phyloP scores from a whole-genome alignment of 495 filamentous ascomycete genomes.

The Gamarada debralockiae region DNA sequence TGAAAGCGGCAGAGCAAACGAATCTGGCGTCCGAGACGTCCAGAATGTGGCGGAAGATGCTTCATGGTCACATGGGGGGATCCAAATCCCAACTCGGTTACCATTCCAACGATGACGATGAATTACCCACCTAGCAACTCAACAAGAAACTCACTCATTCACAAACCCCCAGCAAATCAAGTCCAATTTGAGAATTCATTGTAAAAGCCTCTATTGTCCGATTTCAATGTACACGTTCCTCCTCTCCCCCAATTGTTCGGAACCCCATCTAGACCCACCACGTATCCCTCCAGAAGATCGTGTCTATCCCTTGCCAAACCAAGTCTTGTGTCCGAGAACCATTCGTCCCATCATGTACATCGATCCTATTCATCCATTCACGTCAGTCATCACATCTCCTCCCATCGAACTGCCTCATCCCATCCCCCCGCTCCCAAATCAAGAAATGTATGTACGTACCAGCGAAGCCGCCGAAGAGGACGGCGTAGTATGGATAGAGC shows the following conservation, averaged over 20 bases:
- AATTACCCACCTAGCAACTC: no score
- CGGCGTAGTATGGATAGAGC: slow-evolving; percentile 69
- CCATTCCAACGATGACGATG: no score
- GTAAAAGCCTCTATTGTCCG: slow-evolving; percentile 14
- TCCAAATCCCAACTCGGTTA: no score
- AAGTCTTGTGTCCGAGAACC: slow-evolving; percentile 79
- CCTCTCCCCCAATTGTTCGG: background rate
- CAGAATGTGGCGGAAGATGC: no score
- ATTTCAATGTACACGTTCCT: slow-evolving; percentile 8
- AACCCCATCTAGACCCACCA: background rate
- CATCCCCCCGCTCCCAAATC: background rate
- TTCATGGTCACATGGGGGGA: no score
- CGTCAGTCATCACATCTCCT: background rate
- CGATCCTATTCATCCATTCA: slow-evolving; percentile 16
- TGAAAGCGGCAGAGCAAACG: no score
- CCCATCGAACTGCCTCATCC: background rate
- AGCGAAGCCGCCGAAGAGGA: slow-evolving; percentile 59
- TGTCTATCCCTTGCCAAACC: slow-evolving; percentile 56
- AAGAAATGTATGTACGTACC: slow-evolving; percentile 28
- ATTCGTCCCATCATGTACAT: slow-evolving; percentile 55
- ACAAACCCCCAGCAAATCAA: no score
- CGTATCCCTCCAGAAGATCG: background rate
- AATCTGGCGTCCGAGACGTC: no score
- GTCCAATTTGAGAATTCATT: no score
- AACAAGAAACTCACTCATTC: no score